phyloP scores from a whole-genome alignment of 2,329 filamentous ascomycete species.

The Pezicula rhizophila region DNA sequence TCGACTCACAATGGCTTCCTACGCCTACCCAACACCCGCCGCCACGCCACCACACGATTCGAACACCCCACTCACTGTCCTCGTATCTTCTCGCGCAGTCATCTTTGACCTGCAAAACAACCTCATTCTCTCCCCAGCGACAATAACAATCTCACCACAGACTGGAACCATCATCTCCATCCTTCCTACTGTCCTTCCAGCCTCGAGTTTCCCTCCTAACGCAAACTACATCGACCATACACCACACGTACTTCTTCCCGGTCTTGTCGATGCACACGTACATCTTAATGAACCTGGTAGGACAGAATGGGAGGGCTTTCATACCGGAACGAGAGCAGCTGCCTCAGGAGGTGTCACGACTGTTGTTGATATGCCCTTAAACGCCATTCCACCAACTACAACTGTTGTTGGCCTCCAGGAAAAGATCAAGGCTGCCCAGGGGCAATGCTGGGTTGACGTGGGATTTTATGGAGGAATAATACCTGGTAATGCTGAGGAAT shows the following conservation, averaged over 20 bases:
- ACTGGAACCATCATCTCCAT: conserved; percentile 84
- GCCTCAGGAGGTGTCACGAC: conserved; percentile 96
- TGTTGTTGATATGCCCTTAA: conserved; percentile 95
- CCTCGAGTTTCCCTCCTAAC: conserved; percentile 65
- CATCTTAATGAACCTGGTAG: conserved; percentile 95
- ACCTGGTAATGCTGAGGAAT: conserved; percentile 76
- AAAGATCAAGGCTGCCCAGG: conserved; percentile 77
- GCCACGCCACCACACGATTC: conserved; percentile 23
- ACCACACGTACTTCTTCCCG: conserved; percentile 78
- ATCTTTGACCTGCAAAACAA: conserved; percentile 62
- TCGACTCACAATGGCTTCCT: conserved; percentile 7
- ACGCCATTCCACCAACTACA: conserved; percentile 93
- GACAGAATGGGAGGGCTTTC: conserved; percentile 98
- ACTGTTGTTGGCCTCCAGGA: conserved; percentile 75
- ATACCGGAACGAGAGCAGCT: conserved; percentile 86
- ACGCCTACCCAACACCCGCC: conserved; percentile 22
- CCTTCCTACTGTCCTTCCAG: conserved; percentile 66
- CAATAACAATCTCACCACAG: conserved; percentile 67
- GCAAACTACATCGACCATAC: conserved; percentile 78
- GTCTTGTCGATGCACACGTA: conserved; percentile 92
- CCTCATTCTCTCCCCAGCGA: conserved; percentile 68
- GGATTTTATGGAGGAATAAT: conserved; percentile 95
- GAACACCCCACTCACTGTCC: conserved; percentile 55
- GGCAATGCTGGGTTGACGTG: conserved; percentile 97
- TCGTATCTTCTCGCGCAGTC: conserved; percentile 79